Evolutionary conservation across 768 basidiomycete species (phyloP), one percentile per base, ranked within the genome.

Genomic region (Rhodotorula paludigena): DNA sequence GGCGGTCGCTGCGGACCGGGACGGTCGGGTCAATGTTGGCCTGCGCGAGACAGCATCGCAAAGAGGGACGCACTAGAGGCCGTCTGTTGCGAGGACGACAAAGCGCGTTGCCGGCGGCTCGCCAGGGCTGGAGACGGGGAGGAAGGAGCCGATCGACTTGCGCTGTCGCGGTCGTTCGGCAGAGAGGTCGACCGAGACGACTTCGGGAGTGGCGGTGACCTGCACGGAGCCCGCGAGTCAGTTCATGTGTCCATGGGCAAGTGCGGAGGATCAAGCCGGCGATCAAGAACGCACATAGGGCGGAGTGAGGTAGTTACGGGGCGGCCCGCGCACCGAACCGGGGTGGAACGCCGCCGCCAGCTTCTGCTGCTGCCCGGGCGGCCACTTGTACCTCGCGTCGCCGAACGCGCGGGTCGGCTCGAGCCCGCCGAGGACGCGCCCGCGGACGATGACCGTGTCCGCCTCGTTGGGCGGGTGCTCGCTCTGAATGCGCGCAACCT

Each of bases 51-150:
- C n/a, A 30, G 38, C 9, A 25, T 2, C 20, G 38, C 36, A 16
- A 25, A 28, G 25, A 12, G 41, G 9, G 20, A 61, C 63, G 38
- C 35, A 64, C 68, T 88, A 91, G 28, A 91, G 81, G 69, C 84
- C 85, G 67, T 96, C 92, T 0, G 92, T 96, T 4, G 92, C 92
- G 52, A 96, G 84, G 53, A 96, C 88, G 60, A 96, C 75, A 79
- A 96, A 96, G 66, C 86, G 85, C 32, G 86, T 77, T 21, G 82
- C 69, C 6, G 72, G 60, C 3, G 62, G 59, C 28, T 63, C 56
- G 21, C 65, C 56, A 16, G 59, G 45, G 32, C 41, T n/a, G 23
- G 64, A 52, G 51, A 65, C 62, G 42, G 60, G 73, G 23, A 63
- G 72, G 72, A 64, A 75, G 75, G 67, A 60, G 68, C 72, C 49